Evolutionary conservation across 2,329 filamentous ascomycete genomes (phyloP).

Genomic region (Apiospora hydei): DNA sequence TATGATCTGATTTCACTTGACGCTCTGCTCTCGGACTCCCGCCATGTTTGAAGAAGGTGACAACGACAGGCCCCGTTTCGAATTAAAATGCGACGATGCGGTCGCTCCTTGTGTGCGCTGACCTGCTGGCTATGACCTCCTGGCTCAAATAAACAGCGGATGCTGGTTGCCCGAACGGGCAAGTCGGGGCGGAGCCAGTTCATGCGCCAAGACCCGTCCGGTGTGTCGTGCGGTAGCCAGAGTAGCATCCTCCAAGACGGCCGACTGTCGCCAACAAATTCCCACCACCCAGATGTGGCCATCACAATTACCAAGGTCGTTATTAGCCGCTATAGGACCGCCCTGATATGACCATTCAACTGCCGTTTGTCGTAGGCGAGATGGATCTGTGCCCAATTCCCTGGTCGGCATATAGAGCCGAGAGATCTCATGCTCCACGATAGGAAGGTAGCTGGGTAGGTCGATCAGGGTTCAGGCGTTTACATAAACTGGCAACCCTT

Average conservation of each 20-base stretch:
- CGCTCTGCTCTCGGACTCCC: background rate
- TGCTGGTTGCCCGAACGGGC: constrained; percentile 15
- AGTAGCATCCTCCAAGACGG: constrained; percentile 11
- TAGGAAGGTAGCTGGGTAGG: background rate
- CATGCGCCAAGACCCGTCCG: constrained; percentile 10
- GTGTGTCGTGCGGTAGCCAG: background rate
- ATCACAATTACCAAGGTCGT: background rate
- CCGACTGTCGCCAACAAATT: background rate
- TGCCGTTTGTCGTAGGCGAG: background rate
- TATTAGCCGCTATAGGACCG: background rate
- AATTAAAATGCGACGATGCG: background rate
- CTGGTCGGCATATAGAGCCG: background rate
- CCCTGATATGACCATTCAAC: background rate
- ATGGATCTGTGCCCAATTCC: background rate
- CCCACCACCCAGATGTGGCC: constrained; percentile 7
- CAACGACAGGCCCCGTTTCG: background rate
- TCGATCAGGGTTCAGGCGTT: constrained; percentile 1
- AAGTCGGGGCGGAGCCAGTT: constrained; percentile 7
- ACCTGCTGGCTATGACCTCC: background rate
- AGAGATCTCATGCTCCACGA: background rate
- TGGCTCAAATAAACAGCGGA: constrained; percentile 14
- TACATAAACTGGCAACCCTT: constrained; percentile 13
- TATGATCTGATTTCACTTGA: background rate
- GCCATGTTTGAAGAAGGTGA: constrained; percentile 19
- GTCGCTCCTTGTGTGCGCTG: background rate